Conservation (phyloP, 139 green algal genomes). For the Asterochloris sp. region DNA sequence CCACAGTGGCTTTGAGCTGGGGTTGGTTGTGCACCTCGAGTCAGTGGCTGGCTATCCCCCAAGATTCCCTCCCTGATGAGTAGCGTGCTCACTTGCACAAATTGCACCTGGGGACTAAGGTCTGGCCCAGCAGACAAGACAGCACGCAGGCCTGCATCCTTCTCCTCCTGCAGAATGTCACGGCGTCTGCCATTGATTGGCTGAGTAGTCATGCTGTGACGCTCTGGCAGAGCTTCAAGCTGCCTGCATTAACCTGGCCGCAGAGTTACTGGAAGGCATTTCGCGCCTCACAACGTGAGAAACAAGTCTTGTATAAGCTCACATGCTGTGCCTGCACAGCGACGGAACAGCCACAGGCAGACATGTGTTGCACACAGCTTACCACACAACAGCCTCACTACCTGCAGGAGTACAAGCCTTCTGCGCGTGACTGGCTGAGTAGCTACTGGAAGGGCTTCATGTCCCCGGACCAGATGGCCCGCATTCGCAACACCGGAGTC, state of each 20-base stretch:
- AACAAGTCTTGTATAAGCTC: not conserved
- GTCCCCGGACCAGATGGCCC: slow-evolving; percentile 76
- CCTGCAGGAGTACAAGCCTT: slow-evolving; percentile 68
- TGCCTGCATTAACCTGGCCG: slow-evolving; percentile 74
- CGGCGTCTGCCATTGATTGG: no score
- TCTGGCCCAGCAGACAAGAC: no score
- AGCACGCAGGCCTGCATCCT: no score
- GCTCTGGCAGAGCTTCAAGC: slow-evolving; percentile 71
- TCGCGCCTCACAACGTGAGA: slow-evolving; percentile 31
- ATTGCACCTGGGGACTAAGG: no score
- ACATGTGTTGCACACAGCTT: not conserved
- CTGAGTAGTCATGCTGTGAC: not conserved
- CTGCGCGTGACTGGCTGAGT: slow-evolving; percentile 81
- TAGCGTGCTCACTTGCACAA: no score
- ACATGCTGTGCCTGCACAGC: not conserved
- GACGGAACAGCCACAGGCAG: not conserved
- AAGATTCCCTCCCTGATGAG: no score
- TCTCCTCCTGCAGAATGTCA: no score
- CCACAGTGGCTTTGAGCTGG: no score
- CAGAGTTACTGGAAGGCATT: slow-evolving; percentile 80
- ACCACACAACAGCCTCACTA: not conserved
- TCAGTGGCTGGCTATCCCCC: no score
- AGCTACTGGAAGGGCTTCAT: slow-evolving; percentile 93
- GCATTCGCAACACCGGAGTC: slow-evolving; percentile 92
- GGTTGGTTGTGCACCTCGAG: no score